Base-by-base conservation (phyloP, 176 grass and related monocot genomes). In the Bonia amplexicaulis region DNA sequence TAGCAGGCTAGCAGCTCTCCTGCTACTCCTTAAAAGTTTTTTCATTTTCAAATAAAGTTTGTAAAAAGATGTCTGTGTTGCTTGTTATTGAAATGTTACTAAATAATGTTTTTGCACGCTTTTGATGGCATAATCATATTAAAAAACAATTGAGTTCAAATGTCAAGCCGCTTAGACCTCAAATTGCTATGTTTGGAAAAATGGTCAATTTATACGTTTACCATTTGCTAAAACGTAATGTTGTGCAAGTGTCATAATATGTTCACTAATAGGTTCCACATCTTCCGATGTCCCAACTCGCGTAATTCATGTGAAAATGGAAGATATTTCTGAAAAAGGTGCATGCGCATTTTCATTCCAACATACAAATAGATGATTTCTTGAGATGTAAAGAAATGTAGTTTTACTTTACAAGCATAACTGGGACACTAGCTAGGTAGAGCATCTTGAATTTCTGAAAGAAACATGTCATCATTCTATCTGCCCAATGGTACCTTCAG, bases 151-250 rank as follows among this genome's bases (percentile, higher is more conserved):
- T 42, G 65, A 81, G 31, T 53, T 19, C 48, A 40, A 55, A 35
- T 27, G 19, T 20, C 49, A 42, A 57, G 23, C 33, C 41, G n/a
- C 15, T 13, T 26, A 15, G 40, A 42, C 65, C 48, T 15, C 11
- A 15, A 54, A 69, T 55, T 16, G 39, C 8, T 70, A 31, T 2
- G 14, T 80, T 29, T 54, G 62, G 26, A 22, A 80, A 52, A 67
- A 52, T 19, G 47, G n/a, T 40, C 15, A 85, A 61, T 68, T 42
- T 60, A 45, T 72, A 33, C 5, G 3, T 59, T 25, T 12, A 6
- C 11, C 6, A 61, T 85, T 57, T 74, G 27, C 14, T 72, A 27
- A 80, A 49, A 67, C 17, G 57, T 86, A 26, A 65, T 76, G 75
- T 61, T 77, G 6, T 49, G 23, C 20, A 16, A 54, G 33, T 69